Evolutionary conservation across 1,284 basidiomycete species (phyloP).

Genomic region (Mycena sp.): DNA sequence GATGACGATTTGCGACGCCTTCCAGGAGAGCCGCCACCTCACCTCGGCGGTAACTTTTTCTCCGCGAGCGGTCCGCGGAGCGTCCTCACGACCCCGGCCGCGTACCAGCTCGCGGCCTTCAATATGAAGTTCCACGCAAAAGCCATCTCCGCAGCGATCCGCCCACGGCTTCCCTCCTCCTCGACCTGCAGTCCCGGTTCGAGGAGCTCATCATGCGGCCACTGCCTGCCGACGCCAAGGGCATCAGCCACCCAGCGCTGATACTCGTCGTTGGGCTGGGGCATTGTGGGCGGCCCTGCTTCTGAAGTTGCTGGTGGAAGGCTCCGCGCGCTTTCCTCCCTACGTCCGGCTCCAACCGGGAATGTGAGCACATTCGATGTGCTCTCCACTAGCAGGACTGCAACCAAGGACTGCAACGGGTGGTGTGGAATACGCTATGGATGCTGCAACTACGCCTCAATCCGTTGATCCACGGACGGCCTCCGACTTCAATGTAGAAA

Average conservation of each 20-base stretch:
- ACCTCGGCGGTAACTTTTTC: constrained; percentile 3
- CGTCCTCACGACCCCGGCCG: not conserved
- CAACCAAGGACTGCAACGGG: not conserved
- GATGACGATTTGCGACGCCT: not conserved
- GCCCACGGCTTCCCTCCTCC: not conserved
- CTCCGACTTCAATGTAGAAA: not conserved
- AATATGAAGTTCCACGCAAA: not conserved
- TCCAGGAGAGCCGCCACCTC: not conserved
- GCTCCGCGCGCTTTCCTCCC: not conserved
- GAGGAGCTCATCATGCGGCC: not conserved
- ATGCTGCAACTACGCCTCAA: not conserved
- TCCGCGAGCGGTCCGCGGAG: not conserved
- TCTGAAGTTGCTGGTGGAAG: not conserved
- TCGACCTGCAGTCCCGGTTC: not conserved
- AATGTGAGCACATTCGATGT: not conserved
- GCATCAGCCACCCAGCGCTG: not conserved
- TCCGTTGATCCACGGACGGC: no score
- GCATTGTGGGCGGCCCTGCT: not conserved
- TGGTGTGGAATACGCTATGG: not conserved
- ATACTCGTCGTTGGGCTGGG: not conserved
- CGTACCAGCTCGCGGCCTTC: not conserved
- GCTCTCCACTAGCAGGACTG: no score
- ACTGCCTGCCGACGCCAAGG: not conserved
- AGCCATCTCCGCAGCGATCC: not conserved
- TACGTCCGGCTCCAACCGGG: constrained; percentile 2